Percentiles rank a stretch among this genome's conserved stretches.
phyloP scores from a whole-genome alignment of 345 rosid genomes.

The Hibiscus syriacus region DNA sequence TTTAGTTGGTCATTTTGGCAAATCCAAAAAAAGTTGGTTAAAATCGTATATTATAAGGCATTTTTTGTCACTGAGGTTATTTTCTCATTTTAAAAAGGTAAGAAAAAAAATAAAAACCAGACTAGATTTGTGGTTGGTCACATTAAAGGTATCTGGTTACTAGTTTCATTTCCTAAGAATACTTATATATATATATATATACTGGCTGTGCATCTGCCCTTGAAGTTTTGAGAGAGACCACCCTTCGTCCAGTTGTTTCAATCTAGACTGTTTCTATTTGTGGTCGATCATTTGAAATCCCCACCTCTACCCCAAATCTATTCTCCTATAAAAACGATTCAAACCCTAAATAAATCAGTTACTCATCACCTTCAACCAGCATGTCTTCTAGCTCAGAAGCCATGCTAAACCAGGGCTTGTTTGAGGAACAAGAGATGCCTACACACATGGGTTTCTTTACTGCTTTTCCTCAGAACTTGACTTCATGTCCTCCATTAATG shows the following conservation, averaged over 20 bases:
- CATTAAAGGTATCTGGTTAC: constrained; percentile 15
- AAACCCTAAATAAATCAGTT: background rate
- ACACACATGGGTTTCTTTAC: constrained; percentile 32
- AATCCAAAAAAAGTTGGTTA: no score
- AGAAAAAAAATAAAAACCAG: background rate
- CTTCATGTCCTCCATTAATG: constrained; percentile 23
- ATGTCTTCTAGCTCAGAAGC: constrained; percentile 50
- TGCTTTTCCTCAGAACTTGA: constrained; percentile 38
- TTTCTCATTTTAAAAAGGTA: no score
- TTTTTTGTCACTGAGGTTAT: no score
- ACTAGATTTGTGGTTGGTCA: constrained; percentile 21
- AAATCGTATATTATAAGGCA: no score
- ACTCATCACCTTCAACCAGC: constrained; percentile 22
- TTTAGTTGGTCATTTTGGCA: no score
- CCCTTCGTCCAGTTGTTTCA: constrained; percentile 1
- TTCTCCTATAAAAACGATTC: background rate
- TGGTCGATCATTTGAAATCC: background rate
- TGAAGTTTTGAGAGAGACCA: constrained; percentile 14
- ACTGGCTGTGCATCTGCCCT: constrained; percentile 5
- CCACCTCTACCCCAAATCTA: background rate
- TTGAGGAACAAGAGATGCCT: constrained; percentile 42
- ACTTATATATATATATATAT: background rate
- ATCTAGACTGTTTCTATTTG: constrained; percentile 1
- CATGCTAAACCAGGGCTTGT: constrained; percentile 41
- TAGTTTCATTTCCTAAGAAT: constrained; percentile 8